Base-by-base conservation (phyloP, 2,329 filamentous ascomycete species). In the Colletotrichum sp. region DNA sequence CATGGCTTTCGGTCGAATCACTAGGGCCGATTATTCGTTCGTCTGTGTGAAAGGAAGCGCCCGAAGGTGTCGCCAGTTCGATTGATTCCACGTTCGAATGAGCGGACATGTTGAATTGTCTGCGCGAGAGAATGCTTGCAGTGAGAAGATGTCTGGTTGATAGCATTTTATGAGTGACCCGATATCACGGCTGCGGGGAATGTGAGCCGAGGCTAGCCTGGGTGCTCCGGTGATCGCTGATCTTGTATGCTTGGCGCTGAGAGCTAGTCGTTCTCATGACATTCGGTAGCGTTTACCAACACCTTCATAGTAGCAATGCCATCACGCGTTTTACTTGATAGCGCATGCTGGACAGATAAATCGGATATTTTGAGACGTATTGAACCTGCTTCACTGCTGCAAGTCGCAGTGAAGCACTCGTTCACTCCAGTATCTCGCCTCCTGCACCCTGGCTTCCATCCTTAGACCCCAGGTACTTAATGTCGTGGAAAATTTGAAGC, bases 401-500 rank as follows among this genome's bases (percentile, higher is more conserved):
- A 59, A 59, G 6, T 13, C 44, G 18, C 6, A 21, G n/a, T n/a
- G n/a, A 49, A 34, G 18, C 30, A 36, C 18, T 60, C 6, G 15
- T 24, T 62, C n/a, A 75, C 26, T 75, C 71, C 5, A 75, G 49
- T 65, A 77, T 44, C 34, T 78, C 79, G 1, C 76, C 79, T 6
- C 78, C 71, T 6, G 13, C 55, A 3, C 79, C 79, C 57, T 82
- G 78, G 2, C 76, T 82, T 15, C 81, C 81, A 69, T 82, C 81
- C 5, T 77, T 74, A 6, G 77, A 71, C 2, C 81, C 81, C 52
- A 82, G 72, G 64, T 82, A 81, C 76, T 80, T 75, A 30, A 82
- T 82, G 64, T 82, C 81, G 49, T 82, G 81, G 16, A 82, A 44
- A 26, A 81, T 79, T 62, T 82, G 81, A 4, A 70, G 60, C 73